Conservation (phyloP, 345 rosid genomes). For the Ceriops tagal region DNA sequence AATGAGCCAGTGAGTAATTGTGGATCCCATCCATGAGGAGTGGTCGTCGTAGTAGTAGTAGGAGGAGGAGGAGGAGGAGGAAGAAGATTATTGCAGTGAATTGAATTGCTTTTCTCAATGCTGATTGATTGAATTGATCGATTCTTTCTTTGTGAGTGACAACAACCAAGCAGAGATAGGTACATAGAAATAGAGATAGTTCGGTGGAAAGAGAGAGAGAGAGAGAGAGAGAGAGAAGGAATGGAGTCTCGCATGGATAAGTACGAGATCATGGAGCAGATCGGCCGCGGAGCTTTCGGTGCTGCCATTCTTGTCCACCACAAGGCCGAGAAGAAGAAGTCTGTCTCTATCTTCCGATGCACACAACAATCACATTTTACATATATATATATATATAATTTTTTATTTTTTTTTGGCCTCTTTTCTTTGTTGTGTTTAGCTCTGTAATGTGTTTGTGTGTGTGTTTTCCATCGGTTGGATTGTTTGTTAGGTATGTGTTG, state of each 20-base stretch:
- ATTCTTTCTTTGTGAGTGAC: too few species aligned
- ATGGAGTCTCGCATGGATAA: constrained; percentile 99
- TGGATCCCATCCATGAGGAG: too few species aligned
- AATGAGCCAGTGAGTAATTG: too few species aligned
- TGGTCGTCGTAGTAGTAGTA: too few species aligned
- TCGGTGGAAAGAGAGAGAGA: constrained; percentile 7
- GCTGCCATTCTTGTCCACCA: constrained; percentile 95
- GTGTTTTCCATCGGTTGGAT: background rate
- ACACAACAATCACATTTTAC: background rate
- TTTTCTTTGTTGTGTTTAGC: background rate
- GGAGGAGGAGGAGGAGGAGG: background rate
- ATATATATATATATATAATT: too few species aligned
- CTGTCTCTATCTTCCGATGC: background rate
- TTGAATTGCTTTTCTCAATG: background rate
- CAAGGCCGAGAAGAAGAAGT: constrained; percentile 92
- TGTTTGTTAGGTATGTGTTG: constrained; percentile 69
- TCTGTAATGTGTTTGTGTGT: background rate
- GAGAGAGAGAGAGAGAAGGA: constrained; percentile 9
- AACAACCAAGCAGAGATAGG: too few species aligned
- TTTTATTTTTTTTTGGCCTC: background rate
- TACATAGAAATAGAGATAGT: too few species aligned
- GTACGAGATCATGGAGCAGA: constrained; percentile 99
- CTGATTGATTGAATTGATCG: background rate
- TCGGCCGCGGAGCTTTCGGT: constrained; percentile 98
- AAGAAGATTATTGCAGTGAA: background rate